These are phyloP conservation scores for Tympanopsis confertula DNA, from an alignment of 2,329 filamentous ascomycete genomes.

Conservation along the genomic window DNA sequence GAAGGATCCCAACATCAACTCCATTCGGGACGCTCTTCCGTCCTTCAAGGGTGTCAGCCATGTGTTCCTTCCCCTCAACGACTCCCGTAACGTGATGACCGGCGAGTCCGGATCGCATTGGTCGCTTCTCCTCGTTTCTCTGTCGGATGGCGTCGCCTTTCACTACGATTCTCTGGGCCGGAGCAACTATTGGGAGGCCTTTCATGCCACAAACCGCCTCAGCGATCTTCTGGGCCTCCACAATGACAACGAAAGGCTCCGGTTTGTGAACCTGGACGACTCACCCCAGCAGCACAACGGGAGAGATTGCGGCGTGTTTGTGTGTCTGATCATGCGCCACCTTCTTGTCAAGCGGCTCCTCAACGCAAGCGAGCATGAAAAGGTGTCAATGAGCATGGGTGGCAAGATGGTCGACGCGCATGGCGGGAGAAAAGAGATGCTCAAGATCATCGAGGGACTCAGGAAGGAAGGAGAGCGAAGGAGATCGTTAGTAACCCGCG, in stretches of 20 bases:
- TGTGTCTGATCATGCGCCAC: slow-evolving; percentile 89
- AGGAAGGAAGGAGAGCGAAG: slow-evolving; percentile 79
- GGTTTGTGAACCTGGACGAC: slow-evolving; percentile 54
- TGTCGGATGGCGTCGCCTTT: slow-evolving; percentile 83
- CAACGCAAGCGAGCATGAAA: slow-evolving; percentile 66
- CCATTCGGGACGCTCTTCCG: slow-evolving; percentile 59
- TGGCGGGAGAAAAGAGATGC: slow-evolving; percentile 78
- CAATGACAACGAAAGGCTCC: slow-evolving; percentile 3
- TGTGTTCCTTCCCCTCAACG: slow-evolving; percentile 91
- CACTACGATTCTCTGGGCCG: slow-evolving; percentile 85
- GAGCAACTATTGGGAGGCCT: slow-evolving; percentile 65
- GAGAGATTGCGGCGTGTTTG: slow-evolving; percentile 89
- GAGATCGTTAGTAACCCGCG: slow-evolving; percentile 51
- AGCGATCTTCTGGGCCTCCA: slow-evolving; percentile 60
- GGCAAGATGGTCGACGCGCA: slow-evolving; percentile 73
- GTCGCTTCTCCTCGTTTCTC: slow-evolving; percentile 81
- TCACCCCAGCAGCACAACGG: slow-evolving; percentile 85
- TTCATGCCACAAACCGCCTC: slow-evolving; percentile 56
- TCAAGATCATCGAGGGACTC: slow-evolving; percentile 75
- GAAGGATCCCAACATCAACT: slow-evolving; percentile 49
- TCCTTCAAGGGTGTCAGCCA: slow-evolving; percentile 74
- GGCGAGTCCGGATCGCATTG: slow-evolving; percentile 88
- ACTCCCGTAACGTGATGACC: slow-evolving; percentile 61
- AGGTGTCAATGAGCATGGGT: slow-evolving; percentile 87
- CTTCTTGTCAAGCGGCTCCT: slow-evolving; percentile 80